These are phyloP conservation scores for Talaromyces marneffei DNA, from an alignment of 2,329 filamentous ascomycete species.

Conservation along the genomic window DNA sequence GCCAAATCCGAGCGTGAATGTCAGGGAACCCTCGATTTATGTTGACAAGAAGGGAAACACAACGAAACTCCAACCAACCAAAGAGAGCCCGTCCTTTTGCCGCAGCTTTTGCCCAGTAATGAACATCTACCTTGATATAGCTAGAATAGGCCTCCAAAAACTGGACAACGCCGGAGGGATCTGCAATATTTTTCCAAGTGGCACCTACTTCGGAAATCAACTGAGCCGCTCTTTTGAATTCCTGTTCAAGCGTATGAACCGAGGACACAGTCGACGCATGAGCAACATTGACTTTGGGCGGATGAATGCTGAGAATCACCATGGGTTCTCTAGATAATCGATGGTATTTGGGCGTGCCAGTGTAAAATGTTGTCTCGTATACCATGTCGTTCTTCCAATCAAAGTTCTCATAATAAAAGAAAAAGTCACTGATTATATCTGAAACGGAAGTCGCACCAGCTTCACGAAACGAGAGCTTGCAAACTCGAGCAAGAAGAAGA, in stretches of 20 bases:
- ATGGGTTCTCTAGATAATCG: constrained; percentile 56
- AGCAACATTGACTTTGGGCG: constrained; percentile 57
- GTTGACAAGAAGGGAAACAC: constrained; percentile 54
- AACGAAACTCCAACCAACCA: constrained; percentile 60
- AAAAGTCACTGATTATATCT: constrained; percentile 56
- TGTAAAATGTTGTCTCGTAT: constrained; percentile 54
- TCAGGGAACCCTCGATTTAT: constrained; percentile 49
- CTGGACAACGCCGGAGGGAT: constrained; percentile 23
- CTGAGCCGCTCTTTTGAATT: constrained; percentile 46
- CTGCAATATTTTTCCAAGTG: constrained; percentile 44
- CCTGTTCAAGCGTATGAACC: constrained; percentile 46
- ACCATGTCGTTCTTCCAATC: constrained; percentile 53
- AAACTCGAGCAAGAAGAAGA: constrained; percentile 55
- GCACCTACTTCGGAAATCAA: constrained; percentile 34
- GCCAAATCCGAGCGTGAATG: constrained; percentile 57
- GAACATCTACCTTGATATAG: constrained; percentile 57
- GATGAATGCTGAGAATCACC: constrained; percentile 58
- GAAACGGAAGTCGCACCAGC: constrained; percentile 38
- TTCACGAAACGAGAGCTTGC: constrained; percentile 48
- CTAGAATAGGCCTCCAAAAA: constrained; percentile 51
- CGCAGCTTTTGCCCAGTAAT: constrained; percentile 59
- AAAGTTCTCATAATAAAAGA: constrained; percentile 56
- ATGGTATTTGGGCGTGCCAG: constrained; percentile 40
- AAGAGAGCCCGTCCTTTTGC: constrained; percentile 52
- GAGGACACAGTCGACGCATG: constrained; percentile 51